Percentiles rank a stretch among this genome's conserved stretches.
phyloP scores from a whole-genome alignment of 305 asterid species.

The Fraxinus floribunda region DNA sequence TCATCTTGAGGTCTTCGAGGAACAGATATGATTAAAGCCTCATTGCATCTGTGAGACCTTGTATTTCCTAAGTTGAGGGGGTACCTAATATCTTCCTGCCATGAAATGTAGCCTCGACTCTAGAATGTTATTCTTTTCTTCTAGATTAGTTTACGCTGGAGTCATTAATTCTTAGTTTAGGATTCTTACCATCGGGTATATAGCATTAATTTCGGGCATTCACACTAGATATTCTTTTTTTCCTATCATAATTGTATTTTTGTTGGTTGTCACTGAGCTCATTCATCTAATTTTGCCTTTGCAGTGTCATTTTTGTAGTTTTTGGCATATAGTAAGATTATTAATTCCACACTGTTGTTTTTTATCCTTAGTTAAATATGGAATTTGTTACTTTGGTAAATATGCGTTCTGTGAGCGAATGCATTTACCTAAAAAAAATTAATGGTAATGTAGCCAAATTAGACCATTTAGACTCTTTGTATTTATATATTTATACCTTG shows the following conservation, averaged over 20 bases:
- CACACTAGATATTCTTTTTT: background rate
- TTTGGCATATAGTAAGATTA: background rate
- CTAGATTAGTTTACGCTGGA: background rate
- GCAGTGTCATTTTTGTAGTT: background rate
- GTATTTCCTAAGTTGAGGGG: background rate
- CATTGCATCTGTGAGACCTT: background rate
- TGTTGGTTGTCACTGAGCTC: background rate
- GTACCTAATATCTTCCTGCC: background rate
- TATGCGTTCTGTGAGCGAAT: background rate
- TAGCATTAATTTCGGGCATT: background rate
- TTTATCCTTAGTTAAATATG: background rate
- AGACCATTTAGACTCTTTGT: background rate
- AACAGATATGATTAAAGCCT: background rate
- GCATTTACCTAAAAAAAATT: background rate
- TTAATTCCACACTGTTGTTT: background rate
- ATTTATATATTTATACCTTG: background rate
- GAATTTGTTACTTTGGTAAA: background rate
- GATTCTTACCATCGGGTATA: background rate
- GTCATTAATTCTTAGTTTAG: background rate
- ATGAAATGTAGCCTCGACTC: background rate
- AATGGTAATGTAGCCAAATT: background rate
- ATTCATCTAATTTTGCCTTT: background rate
- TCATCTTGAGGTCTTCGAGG: background rate
- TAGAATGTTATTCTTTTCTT: background rate
- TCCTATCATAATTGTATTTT: background rate